Evolutionary conservation across 2,329 filamentous ascomycete species (phyloP).

Genomic region (Phoma sp.): DNA sequence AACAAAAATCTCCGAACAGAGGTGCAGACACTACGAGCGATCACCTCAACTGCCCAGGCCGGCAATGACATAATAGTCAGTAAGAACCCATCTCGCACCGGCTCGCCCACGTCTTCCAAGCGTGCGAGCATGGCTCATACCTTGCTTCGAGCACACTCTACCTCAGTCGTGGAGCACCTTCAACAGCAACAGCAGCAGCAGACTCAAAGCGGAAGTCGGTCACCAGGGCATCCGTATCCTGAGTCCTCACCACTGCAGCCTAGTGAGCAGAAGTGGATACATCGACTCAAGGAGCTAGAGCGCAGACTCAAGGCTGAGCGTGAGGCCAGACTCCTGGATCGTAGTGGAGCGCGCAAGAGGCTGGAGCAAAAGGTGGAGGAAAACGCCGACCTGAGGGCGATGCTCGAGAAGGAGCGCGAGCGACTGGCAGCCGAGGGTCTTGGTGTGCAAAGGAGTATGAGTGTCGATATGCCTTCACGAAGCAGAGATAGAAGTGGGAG

Average conservation of each 20-base stretch:
- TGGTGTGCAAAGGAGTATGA: slow-evolving; percentile 29
- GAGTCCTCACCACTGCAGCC: slow-evolving; percentile 50
- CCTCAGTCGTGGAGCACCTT: slow-evolving; percentile 57
- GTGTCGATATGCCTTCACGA: slow-evolving; percentile 19
- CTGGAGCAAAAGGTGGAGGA: slow-evolving; percentile 78
- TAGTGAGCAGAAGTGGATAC: slow-evolving; percentile 80
- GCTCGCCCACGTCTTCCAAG: slow-evolving; percentile 44
- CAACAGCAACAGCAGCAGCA: slow-evolving; percentile 30
- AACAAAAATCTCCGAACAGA: slow-evolving; percentile 68
- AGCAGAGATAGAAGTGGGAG: slow-evolving; percentile 22
- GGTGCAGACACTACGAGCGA: slow-evolving; percentile 68
- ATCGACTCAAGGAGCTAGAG: slow-evolving; percentile 86
- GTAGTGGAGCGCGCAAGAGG: slow-evolving; percentile 80
- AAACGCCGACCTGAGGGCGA: slow-evolving; percentile 72
- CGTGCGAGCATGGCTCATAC: slow-evolving; percentile 58
- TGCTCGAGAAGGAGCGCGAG: slow-evolving; percentile 66
- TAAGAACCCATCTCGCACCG: slow-evolving; percentile 37
- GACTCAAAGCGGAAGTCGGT: slow-evolving; percentile 4
- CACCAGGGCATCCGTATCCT: slow-evolving; percentile 42
- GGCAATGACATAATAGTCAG: slow-evolving; percentile 32
- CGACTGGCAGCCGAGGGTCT: slow-evolving; percentile 30
- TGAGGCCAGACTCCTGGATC: slow-evolving; percentile 83
- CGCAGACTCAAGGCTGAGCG: slow-evolving; percentile 87
- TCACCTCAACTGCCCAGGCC: slow-evolving; percentile 37
- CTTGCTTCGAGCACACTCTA: slow-evolving; percentile 63